Evolutionary conservation across 805 yeast species (phyloP), one percentile per base, ranked within the genome.

Genomic region (Alloascoidea hylecoeti): DNA sequence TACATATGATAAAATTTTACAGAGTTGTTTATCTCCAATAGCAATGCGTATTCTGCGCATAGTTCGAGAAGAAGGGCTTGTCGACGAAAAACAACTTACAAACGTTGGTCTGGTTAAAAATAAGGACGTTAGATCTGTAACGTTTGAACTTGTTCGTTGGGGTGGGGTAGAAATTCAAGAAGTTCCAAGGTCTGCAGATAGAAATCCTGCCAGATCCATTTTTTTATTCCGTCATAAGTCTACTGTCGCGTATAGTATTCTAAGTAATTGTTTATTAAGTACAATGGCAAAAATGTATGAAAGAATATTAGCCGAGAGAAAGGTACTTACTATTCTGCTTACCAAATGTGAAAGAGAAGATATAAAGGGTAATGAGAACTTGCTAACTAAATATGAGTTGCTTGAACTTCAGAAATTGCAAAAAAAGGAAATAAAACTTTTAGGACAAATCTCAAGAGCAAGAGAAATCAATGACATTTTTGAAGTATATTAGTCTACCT

Each of bases 131-230:
- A 67, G 96, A 40, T 74, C 77, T 32, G 75, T 79, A 34, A 60
- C 86, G 34, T 71, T 79, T 35, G 70, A 72, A 23, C 60, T 92
- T 39, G 69, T 82, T 17, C 71, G 69, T 38, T 66, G 74, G 45
- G 85, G 88, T 43, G 69, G 82, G 15, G 61, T 88, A 15, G 95
- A 89, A 52, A 68, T 88, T 28, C 97, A 89, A 57, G 98, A 92
- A 59, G 80, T 92, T 18, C 96, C 97, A 9, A 72, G 89, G 49
- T 79, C 95, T 5, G 78, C 75, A 16, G 97, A 92, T 54, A 69
- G 97, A 46, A 88, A 94, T 2, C 95, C 96, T 0, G 75, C 83
- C 33, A 75, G 95, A 46, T 79, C 96, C 1, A 79, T 82, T 18
- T 92, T 74, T 52, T 66, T 88, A 23, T 92, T 85, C 66, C 70